Percentiles rank a stretch among this genome's conserved stretches.
These are phyloP conservation scores for Dimargaris xerosporica DNA, from an alignment of 192 early-diverging fungal genomes.

Conservation along the genomic window DNA sequence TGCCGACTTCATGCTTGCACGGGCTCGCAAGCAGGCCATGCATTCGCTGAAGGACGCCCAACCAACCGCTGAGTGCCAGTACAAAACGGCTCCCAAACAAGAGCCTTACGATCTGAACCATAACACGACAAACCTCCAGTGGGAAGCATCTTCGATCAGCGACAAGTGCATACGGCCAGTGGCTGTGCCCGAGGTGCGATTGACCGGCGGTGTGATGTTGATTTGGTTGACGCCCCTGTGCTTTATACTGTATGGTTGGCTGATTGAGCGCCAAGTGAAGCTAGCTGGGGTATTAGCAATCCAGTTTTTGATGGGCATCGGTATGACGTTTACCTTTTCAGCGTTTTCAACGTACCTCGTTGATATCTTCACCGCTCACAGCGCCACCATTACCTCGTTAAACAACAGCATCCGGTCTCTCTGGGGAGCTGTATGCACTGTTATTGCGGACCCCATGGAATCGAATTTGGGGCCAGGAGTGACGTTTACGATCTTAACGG, in stretches of 20 bases:
- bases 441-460: constrained; percentile 5
- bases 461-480: not conserved
- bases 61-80: not conserved
- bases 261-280: not conserved
- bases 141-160: not conserved
- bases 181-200: not conserved
- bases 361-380: constrained; percentile 10
- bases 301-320: constrained; percentile 8
- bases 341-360: constrained; percentile 9
- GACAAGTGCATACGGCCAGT: not conserved
- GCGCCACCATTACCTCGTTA: constrained; percentile 11
- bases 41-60: not conserved
- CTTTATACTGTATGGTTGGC: not conserved
- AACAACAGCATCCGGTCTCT: constrained; percentile 3
- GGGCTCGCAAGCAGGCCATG: not conserved
- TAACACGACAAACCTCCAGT: not conserved
- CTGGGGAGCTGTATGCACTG: constrained; percentile 11
- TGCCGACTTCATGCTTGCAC: constrained; percentile 2
- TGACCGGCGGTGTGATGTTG: not conserved
- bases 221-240: constrained; percentile 5
- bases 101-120: not conserved
- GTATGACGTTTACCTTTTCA: constrained; percentile 12
- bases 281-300: not conserved
- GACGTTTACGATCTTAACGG: constrained; percentile 10
- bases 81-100: not conserved